Conservation (phyloP, 805 yeast genomes). For the Ogataea sp. region DNA sequence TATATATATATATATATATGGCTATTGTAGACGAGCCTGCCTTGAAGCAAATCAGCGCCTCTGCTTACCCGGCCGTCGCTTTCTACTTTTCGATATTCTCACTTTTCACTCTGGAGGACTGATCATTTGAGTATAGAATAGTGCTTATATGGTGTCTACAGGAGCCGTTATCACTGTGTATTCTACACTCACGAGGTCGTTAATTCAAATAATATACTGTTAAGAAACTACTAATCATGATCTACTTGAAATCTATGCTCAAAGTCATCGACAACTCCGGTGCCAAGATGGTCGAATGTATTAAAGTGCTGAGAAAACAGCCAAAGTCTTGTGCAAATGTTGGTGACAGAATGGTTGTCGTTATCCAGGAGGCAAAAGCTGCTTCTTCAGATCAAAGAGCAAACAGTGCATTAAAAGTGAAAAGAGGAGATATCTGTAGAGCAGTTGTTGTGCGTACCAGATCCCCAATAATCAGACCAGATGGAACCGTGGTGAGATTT, state of each 20-base stretch:
- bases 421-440: constrained; percentile 91
- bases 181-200: too few species aligned
- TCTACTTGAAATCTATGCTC: constrained; percentile 77
- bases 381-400: constrained; percentile 41
- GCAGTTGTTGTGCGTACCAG: constrained; percentile 94
- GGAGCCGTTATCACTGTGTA: too few species aligned
- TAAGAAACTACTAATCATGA: too few species aligned
- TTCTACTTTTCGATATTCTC: too few species aligned
- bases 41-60: too few species aligned
- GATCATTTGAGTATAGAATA: too few species aligned
- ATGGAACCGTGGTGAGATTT: constrained; percentile 79
- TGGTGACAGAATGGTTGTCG: constrained; percentile 92
- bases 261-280: constrained; percentile 93
- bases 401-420: constrained; percentile 69
- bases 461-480: constrained; percentile 60
- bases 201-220: too few species aligned
- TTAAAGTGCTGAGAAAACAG: constrained; percentile 85
- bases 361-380: constrained; percentile 86
- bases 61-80: too few species aligned
- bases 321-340: constrained; percentile 77
- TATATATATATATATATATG: too few species aligned
- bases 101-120: too few species aligned
- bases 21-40: too few species aligned
- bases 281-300: constrained; percentile 90
- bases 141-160: too few species aligned